phyloP scores from a whole-genome alignment of 352 stramenopile species.

The Pythium myriotylum region DNA sequence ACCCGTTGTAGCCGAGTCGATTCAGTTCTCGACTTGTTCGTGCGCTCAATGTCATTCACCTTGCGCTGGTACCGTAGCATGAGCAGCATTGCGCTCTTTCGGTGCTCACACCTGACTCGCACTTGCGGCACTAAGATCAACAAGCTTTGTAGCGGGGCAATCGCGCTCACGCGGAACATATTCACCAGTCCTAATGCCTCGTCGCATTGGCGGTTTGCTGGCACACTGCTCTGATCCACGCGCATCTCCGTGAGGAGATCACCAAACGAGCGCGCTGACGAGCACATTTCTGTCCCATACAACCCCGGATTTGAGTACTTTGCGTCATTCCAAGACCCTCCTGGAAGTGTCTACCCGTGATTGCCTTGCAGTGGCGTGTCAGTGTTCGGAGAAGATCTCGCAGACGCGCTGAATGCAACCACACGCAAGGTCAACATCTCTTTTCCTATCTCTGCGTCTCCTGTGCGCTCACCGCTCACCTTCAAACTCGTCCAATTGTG shows the following conservation, averaged over 20 bases:
- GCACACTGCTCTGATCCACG: neutral
- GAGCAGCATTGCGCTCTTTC: conserved; percentile 56
- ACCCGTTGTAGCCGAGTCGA: conserved; percentile 56
- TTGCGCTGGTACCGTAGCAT: conserved; percentile 66
- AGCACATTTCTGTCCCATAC: conserved; percentile 16
- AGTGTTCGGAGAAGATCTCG: conserved; percentile 18
- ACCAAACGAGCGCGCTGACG: conserved; percentile 7
- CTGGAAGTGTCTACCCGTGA: conserved; percentile 5
- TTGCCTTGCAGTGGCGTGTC: conserved; percentile 21
- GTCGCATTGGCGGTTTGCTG: conserved; percentile 8
- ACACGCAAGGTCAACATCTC: neutral
- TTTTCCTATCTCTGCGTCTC: too few relatives aligned
- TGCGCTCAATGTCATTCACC: conserved; percentile 47
- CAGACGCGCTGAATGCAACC: conserved; percentile 6
- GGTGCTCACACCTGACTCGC: conserved; percentile 68
- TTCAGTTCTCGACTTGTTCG: conserved; percentile 40
- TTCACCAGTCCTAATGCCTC: conserved; percentile 36
- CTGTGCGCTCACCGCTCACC: neutral
- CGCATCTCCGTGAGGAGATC: conserved; percentile 4
- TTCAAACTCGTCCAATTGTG: conserved; percentile 32
- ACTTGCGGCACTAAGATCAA: conserved; percentile 58
- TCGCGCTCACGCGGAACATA: conserved; percentile 54
- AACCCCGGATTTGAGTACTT: neutral
- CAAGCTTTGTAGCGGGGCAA: conserved; percentile 63
- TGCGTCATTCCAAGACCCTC: neutral